These are phyloP conservation scores for Rhazya stricta DNA, from an alignment of 257 asterid genomes.

Conservation along the genomic window DNA sequence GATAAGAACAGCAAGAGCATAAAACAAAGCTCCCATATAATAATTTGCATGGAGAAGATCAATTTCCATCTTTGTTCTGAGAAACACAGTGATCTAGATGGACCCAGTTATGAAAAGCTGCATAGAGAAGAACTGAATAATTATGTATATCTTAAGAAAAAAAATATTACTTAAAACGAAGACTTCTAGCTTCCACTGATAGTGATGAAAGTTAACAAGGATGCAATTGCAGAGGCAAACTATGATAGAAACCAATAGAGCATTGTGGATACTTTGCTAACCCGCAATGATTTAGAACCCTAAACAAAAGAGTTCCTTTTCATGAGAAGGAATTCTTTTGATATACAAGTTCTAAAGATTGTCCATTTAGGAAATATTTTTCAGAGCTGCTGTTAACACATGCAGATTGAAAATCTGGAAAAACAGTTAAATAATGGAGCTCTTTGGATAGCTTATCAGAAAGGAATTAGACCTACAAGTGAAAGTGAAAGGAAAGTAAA, in stretches of 20 bases:
- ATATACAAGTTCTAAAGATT: conserved; percentile 3
- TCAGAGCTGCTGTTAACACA: too few relatives aligned
- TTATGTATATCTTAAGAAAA: too few relatives aligned
- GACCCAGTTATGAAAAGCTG: conserved; percentile 29
- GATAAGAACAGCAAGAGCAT: conserved; percentile 30
- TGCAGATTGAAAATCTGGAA: too few relatives aligned
- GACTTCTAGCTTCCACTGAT: too few relatives aligned
- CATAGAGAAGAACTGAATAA: background rate
- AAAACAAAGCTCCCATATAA: conserved; percentile 49
- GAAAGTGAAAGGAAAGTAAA: too few relatives aligned
- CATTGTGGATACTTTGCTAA: too few relatives aligned
- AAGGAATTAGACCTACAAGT: too few relatives aligned
- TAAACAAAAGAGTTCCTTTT: conserved; percentile 7
- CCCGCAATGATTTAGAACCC: background rate
- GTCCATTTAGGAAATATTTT: conserved; percentile 13
- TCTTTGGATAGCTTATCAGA: too few relatives aligned
- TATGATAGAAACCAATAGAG: too few relatives aligned
- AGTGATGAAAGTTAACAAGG: conserved; percentile 30
- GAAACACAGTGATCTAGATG: conserved; percentile 45
- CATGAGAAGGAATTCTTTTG: conserved; percentile 12
- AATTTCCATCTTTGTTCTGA: conserved; percentile 6
- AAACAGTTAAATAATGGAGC: too few relatives aligned
- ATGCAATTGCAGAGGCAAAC: too few relatives aligned
- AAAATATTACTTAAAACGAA: too few relatives aligned
- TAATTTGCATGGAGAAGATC: conserved; percentile 36